Percentiles rank a stretch among this genome's conserved stretches.
These are phyloP conservation scores for Neofusicoccum laricinum DNA, from an alignment of 2,329 filamentous ascomycete genomes.

Conservation along the genomic window DNA sequence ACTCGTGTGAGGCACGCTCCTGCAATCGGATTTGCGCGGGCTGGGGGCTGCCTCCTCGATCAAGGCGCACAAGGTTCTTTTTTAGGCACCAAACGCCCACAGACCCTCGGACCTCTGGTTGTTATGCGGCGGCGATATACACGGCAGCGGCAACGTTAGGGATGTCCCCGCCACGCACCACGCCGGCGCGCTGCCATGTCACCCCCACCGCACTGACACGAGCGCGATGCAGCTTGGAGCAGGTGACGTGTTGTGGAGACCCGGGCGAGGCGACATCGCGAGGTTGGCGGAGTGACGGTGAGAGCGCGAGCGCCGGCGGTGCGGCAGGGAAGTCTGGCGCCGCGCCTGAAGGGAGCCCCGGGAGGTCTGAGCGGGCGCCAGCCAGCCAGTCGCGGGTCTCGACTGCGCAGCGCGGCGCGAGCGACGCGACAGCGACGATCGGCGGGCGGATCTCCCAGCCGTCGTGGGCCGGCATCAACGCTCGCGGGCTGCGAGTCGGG, in stretches of 20 bases:
- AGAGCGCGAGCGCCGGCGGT: neutral
- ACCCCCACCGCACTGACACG: neutral
- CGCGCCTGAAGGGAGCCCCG: neutral
- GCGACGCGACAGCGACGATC: slow-evolving; percentile 5
- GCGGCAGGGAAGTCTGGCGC: neutral
- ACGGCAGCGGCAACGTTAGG: neutral
- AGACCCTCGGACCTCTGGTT: neutral
- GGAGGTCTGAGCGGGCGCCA: neutral
- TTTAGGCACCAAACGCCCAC: slow-evolving; percentile 3
- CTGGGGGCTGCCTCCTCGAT: neutral
- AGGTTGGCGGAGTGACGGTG: slow-evolving; percentile 12
- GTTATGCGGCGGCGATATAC: slow-evolving; percentile 1
- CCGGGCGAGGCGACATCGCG: neutral
- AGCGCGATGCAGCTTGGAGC: neutral
- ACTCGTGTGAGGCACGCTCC: neutral
- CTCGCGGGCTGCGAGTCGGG: neutral
- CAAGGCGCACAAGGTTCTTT: neutral
- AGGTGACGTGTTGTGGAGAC: slow-evolving; percentile 10
- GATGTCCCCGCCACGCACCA: neutral
- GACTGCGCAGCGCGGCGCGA: neutral
- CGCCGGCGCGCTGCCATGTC: neutral
- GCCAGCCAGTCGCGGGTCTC: slow-evolving; percentile 6
- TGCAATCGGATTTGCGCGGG: neutral
- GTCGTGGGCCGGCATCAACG: neutral
- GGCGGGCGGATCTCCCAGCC: slow-evolving; percentile 2